A percentile compares a stretch with the other conserved stretches of the same genome.
These are phyloP conservation scores for Melampsora larici-populina DNA, from an alignment of 1,284 basidiomycete species.

Conservation along the genomic window DNA sequence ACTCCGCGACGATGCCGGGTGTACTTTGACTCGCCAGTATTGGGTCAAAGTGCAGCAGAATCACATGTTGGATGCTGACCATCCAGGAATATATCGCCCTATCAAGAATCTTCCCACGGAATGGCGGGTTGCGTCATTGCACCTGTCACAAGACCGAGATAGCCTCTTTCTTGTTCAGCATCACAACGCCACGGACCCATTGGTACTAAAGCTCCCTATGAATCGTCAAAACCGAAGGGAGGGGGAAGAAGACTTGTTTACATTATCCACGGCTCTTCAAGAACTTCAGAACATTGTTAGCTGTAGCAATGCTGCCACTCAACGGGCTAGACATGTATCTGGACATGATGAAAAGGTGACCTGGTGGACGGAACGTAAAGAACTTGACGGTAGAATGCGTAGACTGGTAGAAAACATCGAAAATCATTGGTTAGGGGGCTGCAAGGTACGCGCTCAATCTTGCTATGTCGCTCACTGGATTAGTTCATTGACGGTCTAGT, in stretches of 20 bases:
- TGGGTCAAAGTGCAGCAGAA: slow-evolving; percentile 26
- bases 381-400: slow-evolving; percentile 72
- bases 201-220: slow-evolving; percentile 84
- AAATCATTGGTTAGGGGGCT: slow-evolving; percentile 93
- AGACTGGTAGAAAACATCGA: slow-evolving; percentile 80
- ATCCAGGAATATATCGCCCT: slow-evolving; percentile 17
- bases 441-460: slow-evolving; percentile 66
- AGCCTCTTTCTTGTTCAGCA: slow-evolving; percentile 81
- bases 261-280: slow-evolving; percentile 68
- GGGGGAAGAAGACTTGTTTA: slow-evolving; percentile 69
- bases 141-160: slow-evolving; percentile 73
- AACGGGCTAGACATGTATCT: slow-evolving; percentile 68
- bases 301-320: slow-evolving; percentile 71
- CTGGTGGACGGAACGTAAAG: slow-evolving; percentile 81
- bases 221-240: slow-evolving; percentile 71
- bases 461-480: background rate
- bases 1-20: background rate
- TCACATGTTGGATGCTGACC: slow-evolving; percentile 24
- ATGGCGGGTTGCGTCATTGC: slow-evolving; percentile 84
- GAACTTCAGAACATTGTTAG: slow-evolving; percentile 77
- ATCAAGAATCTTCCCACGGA: slow-evolving; percentile 63
- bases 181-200: slow-evolving; percentile 58
- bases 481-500: background rate
- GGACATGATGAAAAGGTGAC: slow-evolving; percentile 55
- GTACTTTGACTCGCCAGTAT: background rate